Percentiles rank a stretch among this genome's conserved stretches.
These are phyloP conservation scores for Sclerotinia subarctica DNA, from an alignment of 2,329 filamentous ascomycete genomes.

Conservation along the genomic window DNA sequence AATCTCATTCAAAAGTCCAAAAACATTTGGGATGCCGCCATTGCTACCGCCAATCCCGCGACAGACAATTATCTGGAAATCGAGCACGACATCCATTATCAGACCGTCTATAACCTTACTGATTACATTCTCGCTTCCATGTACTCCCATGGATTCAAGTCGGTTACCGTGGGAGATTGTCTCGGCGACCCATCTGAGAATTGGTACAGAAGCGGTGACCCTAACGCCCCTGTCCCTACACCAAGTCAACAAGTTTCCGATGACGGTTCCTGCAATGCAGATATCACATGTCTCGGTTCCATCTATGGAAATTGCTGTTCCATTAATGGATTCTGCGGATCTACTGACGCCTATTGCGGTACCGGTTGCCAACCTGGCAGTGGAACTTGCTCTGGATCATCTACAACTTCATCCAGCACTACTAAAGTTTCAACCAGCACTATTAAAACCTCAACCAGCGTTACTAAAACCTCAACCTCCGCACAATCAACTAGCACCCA, in stretches of 20 bases:
- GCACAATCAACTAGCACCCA: neutral
- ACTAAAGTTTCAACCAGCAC: neutral
- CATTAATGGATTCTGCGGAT: slow-evolving; percentile 25
- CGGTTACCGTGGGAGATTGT: slow-evolving; percentile 48
- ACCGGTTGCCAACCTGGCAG: slow-evolving; percentile 23
- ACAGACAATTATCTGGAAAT: slow-evolving; percentile 47
- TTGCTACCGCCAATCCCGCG: slow-evolving; percentile 25
- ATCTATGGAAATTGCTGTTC: slow-evolving; percentile 26
- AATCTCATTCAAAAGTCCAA: slow-evolving; percentile 47
- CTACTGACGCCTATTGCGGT: slow-evolving; percentile 24
- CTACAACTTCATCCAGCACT: neutral
- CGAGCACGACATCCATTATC: slow-evolving; percentile 44
- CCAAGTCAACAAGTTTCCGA: slow-evolving; percentile 16
- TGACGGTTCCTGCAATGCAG: slow-evolving; percentile 25
- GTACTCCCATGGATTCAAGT: slow-evolving; percentile 39
- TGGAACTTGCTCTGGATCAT: slow-evolving; percentile 16
- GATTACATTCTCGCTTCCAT: slow-evolving; percentile 40
- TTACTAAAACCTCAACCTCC: slow-evolving; percentile 7
- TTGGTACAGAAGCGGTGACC: slow-evolving; percentile 43
- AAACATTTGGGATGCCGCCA: slow-evolving; percentile 39
- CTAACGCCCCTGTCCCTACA: slow-evolving; percentile 13
- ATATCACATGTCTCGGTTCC: slow-evolving; percentile 25
- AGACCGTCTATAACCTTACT: slow-evolving; percentile 40
- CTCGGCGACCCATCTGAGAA: slow-evolving; percentile 43
- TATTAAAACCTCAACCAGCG: neutral